phyloP scores from a whole-genome alignment of 2,329 filamentous ascomycete species.

The Pestalotiopsis sp. region DNA sequence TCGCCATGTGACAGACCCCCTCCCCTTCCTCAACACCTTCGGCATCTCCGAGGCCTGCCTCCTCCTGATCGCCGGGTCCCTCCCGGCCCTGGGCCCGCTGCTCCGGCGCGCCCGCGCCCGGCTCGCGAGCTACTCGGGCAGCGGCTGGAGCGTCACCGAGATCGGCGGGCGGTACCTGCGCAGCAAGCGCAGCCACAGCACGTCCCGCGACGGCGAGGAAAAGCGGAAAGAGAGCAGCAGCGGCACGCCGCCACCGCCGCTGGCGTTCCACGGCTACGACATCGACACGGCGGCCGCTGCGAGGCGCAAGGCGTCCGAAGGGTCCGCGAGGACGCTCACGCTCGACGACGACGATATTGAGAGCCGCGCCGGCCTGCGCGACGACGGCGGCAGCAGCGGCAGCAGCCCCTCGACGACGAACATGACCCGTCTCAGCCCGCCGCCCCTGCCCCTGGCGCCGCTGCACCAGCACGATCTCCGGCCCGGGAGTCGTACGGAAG shows the following conservation, averaged over 20 bases:
- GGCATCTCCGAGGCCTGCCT: constrained; percentile 2
- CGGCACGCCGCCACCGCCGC: neutral
- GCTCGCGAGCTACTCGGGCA: neutral
- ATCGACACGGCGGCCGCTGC: neutral
- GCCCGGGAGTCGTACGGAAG: neutral
- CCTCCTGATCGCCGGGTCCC: neutral
- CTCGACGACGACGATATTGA: neutral
- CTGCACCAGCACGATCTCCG: neutral
- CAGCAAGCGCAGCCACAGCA: neutral
- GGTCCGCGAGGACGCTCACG: neutral
- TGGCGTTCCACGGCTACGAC: neutral
- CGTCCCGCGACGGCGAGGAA: neutral
- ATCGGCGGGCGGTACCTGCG: neutral
- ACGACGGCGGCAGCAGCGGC: too few species aligned
- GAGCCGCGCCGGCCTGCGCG: neutral
- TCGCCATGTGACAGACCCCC: neutral
- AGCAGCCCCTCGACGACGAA: neutral
- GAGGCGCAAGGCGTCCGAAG: neutral
- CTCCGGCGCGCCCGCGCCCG: neutral
- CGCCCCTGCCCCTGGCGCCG: neutral
- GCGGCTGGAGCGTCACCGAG: constrained; percentile 3
- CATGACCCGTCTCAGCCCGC: neutral
- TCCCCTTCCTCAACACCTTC: constrained; percentile 6
- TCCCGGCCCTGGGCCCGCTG: constrained; percentile 3
- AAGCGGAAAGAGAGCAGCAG: neutral